Base-by-base conservation (phyloP, 371 early-diverging fungal species). In the Mortierella sp. region DNA sequence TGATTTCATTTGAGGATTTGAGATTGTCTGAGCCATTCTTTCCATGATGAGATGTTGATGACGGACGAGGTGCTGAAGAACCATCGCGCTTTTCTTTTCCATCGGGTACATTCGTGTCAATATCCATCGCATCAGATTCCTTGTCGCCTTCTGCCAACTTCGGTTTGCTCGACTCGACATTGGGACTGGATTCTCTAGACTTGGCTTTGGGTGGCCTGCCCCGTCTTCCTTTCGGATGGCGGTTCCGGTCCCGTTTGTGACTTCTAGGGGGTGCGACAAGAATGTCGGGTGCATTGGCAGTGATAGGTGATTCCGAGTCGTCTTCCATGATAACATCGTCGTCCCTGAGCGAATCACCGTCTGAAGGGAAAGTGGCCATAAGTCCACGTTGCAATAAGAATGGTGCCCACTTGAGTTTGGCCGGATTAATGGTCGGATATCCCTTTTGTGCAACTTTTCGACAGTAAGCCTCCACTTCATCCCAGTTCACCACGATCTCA, bases 401-500 rank as follows among this genome's bases (percentile, higher is more conserved):
- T 0, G 90, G 90, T 9, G 88, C 85, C 90, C 90, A 90, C 28
- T 84, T 84, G 16, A 90, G 58, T 34, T 87, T 87, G 5, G 81
- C 67, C 3, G 89, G 82, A 30, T 84, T 81, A 27, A 87, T 80
- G 43, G 66, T 55, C 8, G 85, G 82, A 53, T 86, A 82, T 1
- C 81, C 72, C 34, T 83, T 86, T 34, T 78, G 67, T 7, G 80
- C 62, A 10, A 87, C 57, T 53, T 82, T 81, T 10, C 63, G 54
- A 5, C 84, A 58, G 56, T 86, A 83, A 1, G 58, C 60, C 48
- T 82, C 65, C 30, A 90, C 78, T 24, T 64, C 59, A 0, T 71
- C 55, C 45, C 73, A 58, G 39, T 86, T 68, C 18, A 87, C 69
- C 4, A 59, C 58, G 38, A 83, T 55, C 50, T 63, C 62, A 69